Base-by-base conservation (phyloP, 164 flowering plant genomes). In the Chloranthus sessilifolius region DNA sequence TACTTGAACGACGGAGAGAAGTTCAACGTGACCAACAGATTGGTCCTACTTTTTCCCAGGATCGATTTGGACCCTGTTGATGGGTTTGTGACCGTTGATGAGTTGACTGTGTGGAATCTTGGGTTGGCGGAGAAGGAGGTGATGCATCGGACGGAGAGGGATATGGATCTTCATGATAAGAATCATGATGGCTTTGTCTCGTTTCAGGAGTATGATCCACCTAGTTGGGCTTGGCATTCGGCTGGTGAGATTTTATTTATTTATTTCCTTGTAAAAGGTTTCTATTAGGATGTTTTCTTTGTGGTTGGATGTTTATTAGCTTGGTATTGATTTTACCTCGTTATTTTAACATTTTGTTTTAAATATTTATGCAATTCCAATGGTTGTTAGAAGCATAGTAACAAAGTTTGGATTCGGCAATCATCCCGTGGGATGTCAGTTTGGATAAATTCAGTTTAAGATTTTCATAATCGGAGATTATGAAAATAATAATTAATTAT, bases 81-180 rank as follows among this genome's bases (percentile, higher is more conserved):
- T 72, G 96, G 95, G 46, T 81, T 58, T 30, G 74, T 86, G 47
- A 77, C 52, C 39, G 75, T 60, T 53, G 21, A 34, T 23, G 96
- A 88, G 72, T 69, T 92, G 80, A 77, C 78, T 21, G 73, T 78
- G 43, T 92, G 99, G 99, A 78, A 78, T 38, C 24, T 80, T 62
- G 58, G 59, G 63, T 79, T 59, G 66, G 61, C 84, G 0, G 52
- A 55, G 72, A 75, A 38, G 53, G 99, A 92, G 55, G 87, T 83
- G 34, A 19, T 86, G 75, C 96, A 86, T 49, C 58, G 99, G 58
- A 75, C 89, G 15, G 69, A 77, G 63, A 76, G 95, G 66, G 99
- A 92, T 42, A 69, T 92, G 89, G 97, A 88, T 49, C 29, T 72
- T 46, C 95, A 92, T 61, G 96, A 92, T 53, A 92, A 86, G 71